Conservation (phyloP, 1,284 basidiomycete species). For the Lignosus rhinocerotis region DNA sequence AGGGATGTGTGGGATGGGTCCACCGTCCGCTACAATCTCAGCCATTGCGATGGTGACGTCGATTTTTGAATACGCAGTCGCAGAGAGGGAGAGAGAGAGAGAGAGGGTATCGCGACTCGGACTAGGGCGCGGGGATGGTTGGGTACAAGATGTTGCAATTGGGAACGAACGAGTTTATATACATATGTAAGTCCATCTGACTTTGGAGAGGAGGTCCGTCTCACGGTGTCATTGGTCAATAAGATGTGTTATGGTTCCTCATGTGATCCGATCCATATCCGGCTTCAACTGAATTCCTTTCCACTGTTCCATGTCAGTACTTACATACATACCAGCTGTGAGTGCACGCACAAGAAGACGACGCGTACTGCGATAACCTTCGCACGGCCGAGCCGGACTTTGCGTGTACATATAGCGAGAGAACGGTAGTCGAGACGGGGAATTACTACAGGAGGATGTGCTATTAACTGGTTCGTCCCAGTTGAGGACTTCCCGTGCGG, state of each 20-base stretch:
- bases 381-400: not conserved
- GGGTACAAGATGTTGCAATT: not conserved
- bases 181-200: not conserved
- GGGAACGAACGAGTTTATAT: not conserved
- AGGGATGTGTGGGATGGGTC: conserved; percentile 53
- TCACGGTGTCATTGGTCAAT: not conserved
- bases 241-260: not conserved
- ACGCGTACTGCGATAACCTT: not conserved
- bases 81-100: not conserved
- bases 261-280: not conserved
- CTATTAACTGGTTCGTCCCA: too few relatives aligned
- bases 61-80: not conserved
- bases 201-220: not conserved
- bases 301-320: too few relatives aligned
- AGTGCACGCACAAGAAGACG: not conserved
- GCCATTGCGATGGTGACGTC: conserved; percentile 14
- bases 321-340: too few relatives aligned
- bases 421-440: too few relatives aligned
- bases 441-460: too few relatives aligned
- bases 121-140: not conserved
- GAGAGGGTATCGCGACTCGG: not conserved
- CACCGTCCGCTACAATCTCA: conserved; percentile 44
- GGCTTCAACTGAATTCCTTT: not conserved
- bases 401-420: too few relatives aligned
- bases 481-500: too few relatives aligned